Conservation (phyloP, 805 yeast genomes). For the Candida andamanensis region DNA sequence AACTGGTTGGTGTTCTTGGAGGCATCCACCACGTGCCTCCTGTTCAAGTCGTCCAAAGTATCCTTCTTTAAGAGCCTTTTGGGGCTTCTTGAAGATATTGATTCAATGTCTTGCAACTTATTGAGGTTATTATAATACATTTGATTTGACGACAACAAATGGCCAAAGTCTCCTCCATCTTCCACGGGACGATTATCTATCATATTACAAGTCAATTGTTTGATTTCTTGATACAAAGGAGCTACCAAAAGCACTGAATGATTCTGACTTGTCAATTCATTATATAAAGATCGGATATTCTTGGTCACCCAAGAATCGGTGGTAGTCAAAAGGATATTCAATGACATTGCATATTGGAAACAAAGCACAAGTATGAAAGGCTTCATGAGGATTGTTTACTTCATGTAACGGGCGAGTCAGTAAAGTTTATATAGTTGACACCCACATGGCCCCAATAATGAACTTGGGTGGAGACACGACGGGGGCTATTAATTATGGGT, state of each 20-base stretch:
- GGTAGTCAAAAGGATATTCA: conserved; percentile 27
- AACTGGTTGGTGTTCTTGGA: conserved; percentile 12
- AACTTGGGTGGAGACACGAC: too few relatives aligned
- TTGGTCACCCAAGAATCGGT: conserved; percentile 37
- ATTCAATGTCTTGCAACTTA: conserved; percentile 5
- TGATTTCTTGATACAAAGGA: conserved; percentile 20
- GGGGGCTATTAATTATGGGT: too few relatives aligned
- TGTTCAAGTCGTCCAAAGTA: conserved; percentile 6
- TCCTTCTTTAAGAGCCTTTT: conserved; percentile 8
- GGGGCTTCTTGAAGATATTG: too few relatives aligned
- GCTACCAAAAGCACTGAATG: conserved; percentile 30
- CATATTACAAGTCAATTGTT: background rate
- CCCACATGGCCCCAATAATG: too few relatives aligned
- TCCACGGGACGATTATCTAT: conserved; percentile 5
- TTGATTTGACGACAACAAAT: conserved; percentile 27
- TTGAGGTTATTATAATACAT: conserved; percentile 19
- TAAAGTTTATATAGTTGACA: too few relatives aligned
- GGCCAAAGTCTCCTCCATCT: conserved; percentile 33
- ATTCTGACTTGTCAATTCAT: conserved; percentile 19
- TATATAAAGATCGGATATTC: conserved; percentile 24
- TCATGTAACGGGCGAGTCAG: too few relatives aligned
- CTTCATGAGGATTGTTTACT: background rate
- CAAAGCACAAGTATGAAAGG: too few relatives aligned
- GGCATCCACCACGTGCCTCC: conserved; percentile 3
- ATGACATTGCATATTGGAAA: conserved; percentile 6